Evolutionary conservation across 768 basidiomycete species (phyloP), one percentile per base, ranked within the genome.

Genomic region (Trametes punicea): DNA sequence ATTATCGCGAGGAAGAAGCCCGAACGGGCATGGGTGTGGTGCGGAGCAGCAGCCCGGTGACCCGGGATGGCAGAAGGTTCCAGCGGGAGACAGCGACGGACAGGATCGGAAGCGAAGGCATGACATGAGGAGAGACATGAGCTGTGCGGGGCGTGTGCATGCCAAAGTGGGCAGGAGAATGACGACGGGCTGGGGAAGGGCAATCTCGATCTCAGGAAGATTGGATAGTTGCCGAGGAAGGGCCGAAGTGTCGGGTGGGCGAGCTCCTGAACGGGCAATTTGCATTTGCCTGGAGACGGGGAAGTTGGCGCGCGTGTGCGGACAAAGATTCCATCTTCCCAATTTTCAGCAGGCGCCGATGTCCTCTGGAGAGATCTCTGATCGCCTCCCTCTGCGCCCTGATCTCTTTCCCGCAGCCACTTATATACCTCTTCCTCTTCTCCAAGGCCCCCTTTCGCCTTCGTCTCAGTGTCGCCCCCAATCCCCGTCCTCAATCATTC

Each of bases 401-500:
- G 66, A 67, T 67, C 66, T 64, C 61, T 64, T 63, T 60, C 66
- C 57, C 64, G 53, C 52, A 51, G 56, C 39, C 60, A 39, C 56
- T 51, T 62, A 62, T 62, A 62, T 62, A 62, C 57, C 34, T 51
- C 56, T 50, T 55, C 57, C 54, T 55, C 36, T 50, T 51, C 46
- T 39, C 55, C 41, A 46, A 42, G 44, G 48, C 47, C 54, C 53
- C 57, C 53, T 58, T 55, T 62, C 54, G 52, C 60, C 36, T 48
- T 52, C 45, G 46, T 45, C 56, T 57, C 63, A 39, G 50, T 55
- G 40, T 56, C 60, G 54, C 58, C 60, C 59, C 59, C 59, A 55
- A 53, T 59, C 54, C 58, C 63, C 54, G 71, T 72, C 70, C 76
- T 80, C 77, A n/a, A 74, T 76, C 77, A 69, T 71, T 75, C 75